phyloP scores from a whole-genome alignment of 1,284 basidiomycete species.

The Melampsora abietis-canadensis region DNA sequence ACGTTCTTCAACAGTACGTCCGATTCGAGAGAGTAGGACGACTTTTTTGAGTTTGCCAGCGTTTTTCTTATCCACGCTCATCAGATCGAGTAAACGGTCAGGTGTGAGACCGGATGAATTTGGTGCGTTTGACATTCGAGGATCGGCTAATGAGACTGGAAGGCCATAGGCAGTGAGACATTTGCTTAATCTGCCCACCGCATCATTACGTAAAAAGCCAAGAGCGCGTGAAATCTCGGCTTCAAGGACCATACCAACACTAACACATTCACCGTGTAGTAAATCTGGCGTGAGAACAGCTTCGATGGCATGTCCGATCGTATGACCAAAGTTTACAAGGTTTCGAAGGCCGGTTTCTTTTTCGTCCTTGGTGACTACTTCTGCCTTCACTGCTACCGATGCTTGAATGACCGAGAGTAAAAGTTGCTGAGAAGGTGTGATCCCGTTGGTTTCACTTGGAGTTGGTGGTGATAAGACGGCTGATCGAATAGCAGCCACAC shows the following conservation, averaged over 20 bases:
- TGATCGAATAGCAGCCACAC: conserved; percentile 74
- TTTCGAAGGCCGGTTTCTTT: conserved; percentile 91
- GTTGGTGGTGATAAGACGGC: conserved; percentile 68
- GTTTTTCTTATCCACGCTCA: conserved; percentile 97
- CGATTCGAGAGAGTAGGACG: conserved; percentile 84
- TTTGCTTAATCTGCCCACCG: conserved; percentile 76
- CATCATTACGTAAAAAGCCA: conserved; percentile 80
- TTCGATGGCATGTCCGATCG: conserved; percentile 92
- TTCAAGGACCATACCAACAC: conserved; percentile 88
- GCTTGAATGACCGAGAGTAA: conserved; percentile 74
- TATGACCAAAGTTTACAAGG: conserved; percentile 95
- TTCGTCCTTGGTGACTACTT: conserved; percentile 92
- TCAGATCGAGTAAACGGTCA: conserved; percentile 80
- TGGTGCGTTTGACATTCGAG: conserved; percentile 62
- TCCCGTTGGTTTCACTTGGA: conserved; percentile 53
- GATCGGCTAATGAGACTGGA: conserved; percentile 72
- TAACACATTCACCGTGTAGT: conserved; percentile 89
- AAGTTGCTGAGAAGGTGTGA: conserved; percentile 61
- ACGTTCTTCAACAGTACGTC: conserved; percentile 85
- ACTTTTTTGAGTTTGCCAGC: conserved; percentile 82
- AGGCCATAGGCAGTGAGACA: conserved; percentile 82
- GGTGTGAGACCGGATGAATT: conserved; percentile 65
- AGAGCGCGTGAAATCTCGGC: conserved; percentile 84
- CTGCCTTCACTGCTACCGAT: conserved; percentile 84
- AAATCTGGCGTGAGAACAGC: conserved; percentile 84